A percentile compares a stretch with the other conserved stretches of the same genome.
These are phyloP conservation scores for Aspergillus sp. DNA, from an alignment of 2,329 filamentous ascomycete species.

Conservation along the genomic window DNA sequence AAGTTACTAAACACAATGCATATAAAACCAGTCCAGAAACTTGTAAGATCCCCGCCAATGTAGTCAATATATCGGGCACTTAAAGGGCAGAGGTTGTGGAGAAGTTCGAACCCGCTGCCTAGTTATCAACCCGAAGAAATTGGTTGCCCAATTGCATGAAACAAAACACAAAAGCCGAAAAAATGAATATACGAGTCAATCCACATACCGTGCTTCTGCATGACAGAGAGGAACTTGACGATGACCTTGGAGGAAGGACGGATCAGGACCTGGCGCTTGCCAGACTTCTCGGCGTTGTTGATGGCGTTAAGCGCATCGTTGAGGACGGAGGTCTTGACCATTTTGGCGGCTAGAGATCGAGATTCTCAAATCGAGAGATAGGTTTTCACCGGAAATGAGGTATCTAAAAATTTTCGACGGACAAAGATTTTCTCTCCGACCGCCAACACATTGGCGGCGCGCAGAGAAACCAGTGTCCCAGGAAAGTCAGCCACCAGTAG, in stretches of 20 bases:
- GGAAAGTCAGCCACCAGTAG: conserved; percentile 62
- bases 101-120: conserved; percentile 82
- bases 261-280: conserved; percentile 99
- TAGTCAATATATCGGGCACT: conserved; percentile 92
- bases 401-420: conserved; percentile 27
- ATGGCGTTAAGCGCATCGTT: conserved; percentile 99
- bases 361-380: conserved; percentile 52
- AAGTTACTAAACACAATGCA: conserved; percentile 73
- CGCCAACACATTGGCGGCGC: conserved; percentile 3
- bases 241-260: conserved; percentile 99
- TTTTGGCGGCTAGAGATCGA: conserved; percentile 67
- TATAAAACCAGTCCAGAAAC: conserved; percentile 66
- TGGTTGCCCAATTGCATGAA: not conserved
- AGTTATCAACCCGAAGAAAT: conserved; percentile 92
- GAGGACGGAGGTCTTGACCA: conserved; percentile 99
- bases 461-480: conserved; percentile 12
- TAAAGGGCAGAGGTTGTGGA: conserved; percentile 98
- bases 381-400: conserved; percentile 32
- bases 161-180: conserved; percentile 1
- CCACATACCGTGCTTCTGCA: conserved; percentile 98
- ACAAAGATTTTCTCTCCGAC: conserved; percentile 3
- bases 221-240: conserved; percentile 97
- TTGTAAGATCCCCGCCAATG: conserved; percentile 89
- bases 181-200: conserved; percentile 29
- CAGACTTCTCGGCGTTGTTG: conserved; percentile 99